These are phyloP conservation scores for Diaporthe velutina DNA, from an alignment of 2,329 filamentous ascomycete genomes.

Conservation along the genomic window DNA sequence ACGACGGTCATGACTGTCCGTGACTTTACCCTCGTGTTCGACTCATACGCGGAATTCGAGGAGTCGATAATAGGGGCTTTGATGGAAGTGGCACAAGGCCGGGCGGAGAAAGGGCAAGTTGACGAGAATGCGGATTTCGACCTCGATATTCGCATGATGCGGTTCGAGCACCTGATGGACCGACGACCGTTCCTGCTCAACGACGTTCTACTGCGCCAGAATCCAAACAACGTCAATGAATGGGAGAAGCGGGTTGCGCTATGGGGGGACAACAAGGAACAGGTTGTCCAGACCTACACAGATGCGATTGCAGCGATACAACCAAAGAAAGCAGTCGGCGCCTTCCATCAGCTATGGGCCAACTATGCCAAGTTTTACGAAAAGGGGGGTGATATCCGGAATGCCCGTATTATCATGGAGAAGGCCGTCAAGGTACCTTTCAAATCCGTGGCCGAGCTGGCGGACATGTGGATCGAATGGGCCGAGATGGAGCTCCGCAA, in stretches of 20 bases:
- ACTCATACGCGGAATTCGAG: constrained; percentile 96
- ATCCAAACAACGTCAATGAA: constrained; percentile 94
- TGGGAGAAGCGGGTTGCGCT: constrained; percentile 98
- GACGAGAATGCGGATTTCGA: constrained; percentile 93
- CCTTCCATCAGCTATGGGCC: constrained; percentile 95
- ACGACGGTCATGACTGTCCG: constrained; percentile 99
- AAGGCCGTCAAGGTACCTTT: constrained; percentile 98
- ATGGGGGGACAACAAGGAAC: constrained; percentile 92
- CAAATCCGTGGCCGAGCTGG: constrained; percentile 96
- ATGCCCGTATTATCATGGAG: constrained; percentile 92
- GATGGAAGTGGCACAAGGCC: constrained; percentile 86
- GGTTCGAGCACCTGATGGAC: constrained; percentile 98
- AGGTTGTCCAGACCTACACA: constrained; percentile 95
- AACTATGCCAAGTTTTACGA: constrained; percentile 99
- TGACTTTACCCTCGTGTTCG: constrained; percentile 96
- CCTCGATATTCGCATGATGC: constrained; percentile 95
- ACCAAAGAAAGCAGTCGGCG: constrained; percentile 92
- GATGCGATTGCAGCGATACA: constrained; percentile 93
- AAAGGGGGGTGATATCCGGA: constrained; percentile 83
- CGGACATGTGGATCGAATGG: constrained; percentile 99
- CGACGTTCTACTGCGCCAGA: constrained; percentile 93
- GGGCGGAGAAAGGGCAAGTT: constrained; percentile 81
- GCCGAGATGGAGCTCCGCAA: constrained; percentile 97
- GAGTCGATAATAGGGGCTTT: constrained; percentile 93
- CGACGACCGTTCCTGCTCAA: constrained; percentile 95